Base-by-base conservation (phyloP, 768 basidiomycete species). In the Omphalotus guepiniiformis region DNA sequence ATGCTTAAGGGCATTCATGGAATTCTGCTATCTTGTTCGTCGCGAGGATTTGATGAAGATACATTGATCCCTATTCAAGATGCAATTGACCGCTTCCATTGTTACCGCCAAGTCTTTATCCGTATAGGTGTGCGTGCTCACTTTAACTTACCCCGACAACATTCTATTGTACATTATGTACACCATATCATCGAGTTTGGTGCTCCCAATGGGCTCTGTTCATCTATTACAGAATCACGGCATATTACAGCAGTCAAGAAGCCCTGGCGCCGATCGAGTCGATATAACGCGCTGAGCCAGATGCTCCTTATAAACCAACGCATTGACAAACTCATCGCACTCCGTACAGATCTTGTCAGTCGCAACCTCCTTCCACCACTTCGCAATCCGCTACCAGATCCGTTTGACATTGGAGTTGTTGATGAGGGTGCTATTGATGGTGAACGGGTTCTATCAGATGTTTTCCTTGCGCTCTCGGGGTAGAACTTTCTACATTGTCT, bases 11-110 rank as follows among this genome's bases (percentile, higher is more conserved):
- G 38, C 60, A 2, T 61, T 64, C 23, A 34, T 63, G 0, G 54
- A 63, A 15, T 63, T 64, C 43, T 62, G 57, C 21, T 63, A 64
- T 39, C 42, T 61, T 2, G 58, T 48, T 12, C 50, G 53, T 4
- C 27, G 45, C 7, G 29, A 40, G 4, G 44, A 45, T 26, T 57
- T 25, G 48, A 25, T 4, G 47, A 49, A 18, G 26, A 35, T 9
- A 54, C 47, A 2, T 43, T 63, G 3, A 36, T 7, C 0, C 27
- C 23, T 1, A 41, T 64, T 5, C 18, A 60, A 16, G 48, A 46
- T 15, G 13, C 45, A 1, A 8, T 59, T 0, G 15, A 19, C 2
- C 22, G 16, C 8, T 60, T 60, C 36, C 55, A 58, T 28, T 4
- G 29, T 3, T 19, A 52, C 22, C 35, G 48, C 6, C 21, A 53